Evolutionary conservation across 345 rosid genomes (phyloP).

Genomic region (Noccaea bulbosa): DNA sequence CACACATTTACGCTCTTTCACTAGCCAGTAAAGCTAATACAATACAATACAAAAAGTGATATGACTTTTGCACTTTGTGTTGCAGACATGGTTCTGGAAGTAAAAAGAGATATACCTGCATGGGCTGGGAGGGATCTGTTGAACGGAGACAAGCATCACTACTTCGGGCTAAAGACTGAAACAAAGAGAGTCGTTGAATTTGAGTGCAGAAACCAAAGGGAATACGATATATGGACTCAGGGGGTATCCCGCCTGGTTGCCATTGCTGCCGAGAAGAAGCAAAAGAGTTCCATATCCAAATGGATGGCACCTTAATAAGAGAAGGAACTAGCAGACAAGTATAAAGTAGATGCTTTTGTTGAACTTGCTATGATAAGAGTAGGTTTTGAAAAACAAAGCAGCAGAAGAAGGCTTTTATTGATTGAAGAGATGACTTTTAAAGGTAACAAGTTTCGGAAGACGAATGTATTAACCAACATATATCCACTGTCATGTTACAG

Average conservation of each 20-base stretch:
- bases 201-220: slow-evolving; percentile 79
- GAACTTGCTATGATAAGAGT: slow-evolving; percentile 17
- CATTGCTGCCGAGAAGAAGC: slow-evolving; percentile 56
- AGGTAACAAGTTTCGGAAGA: slow-evolving; percentile 21
- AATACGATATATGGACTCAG: slow-evolving; percentile 79
- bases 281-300: slow-evolving; percentile 32
- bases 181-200: slow-evolving; percentile 73
- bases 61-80: not conserved
- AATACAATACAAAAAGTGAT: no score
- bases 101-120: slow-evolving; percentile 74
- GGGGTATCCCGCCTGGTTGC: slow-evolving; percentile 75
- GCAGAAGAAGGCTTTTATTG: slow-evolving; percentile 5
- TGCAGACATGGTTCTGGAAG: slow-evolving; percentile 76
- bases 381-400: not conserved
- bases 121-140: slow-evolving; percentile 90
- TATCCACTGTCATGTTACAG: slow-evolving; percentile 10
- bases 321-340: slow-evolving; percentile 16
- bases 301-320: slow-evolving; percentile 31
- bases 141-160: slow-evolving; percentile 68
- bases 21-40: not conserved
- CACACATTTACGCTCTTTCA: not conserved
- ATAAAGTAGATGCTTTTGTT: slow-evolving; percentile 14
- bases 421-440: slow-evolving; percentile 22
- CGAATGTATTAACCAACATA: slow-evolving; percentile 2
- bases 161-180: slow-evolving; percentile 80